phyloP scores from a whole-genome alignment of 177 flowering plant species.

The Vitis hybrid region DNA sequence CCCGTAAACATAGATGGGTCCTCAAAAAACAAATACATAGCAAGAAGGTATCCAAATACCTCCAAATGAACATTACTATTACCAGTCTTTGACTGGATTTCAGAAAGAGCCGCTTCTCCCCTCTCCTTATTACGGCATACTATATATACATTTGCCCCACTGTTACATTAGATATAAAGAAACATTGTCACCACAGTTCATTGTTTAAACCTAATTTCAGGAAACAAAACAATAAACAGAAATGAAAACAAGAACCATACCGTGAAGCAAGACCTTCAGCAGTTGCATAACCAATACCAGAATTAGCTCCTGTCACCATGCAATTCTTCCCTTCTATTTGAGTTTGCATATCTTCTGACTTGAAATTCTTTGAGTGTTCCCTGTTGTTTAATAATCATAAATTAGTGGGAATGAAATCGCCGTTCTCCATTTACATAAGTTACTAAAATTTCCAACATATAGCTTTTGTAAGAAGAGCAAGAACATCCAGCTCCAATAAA shows the following conservation, averaged over 20 bases:
- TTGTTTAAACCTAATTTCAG: neutral
- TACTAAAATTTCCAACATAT: no score
- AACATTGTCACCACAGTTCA: no score
- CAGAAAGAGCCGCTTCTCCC: constrained; percentile 85
- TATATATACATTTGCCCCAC: constrained; percentile 87
- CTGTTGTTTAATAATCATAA: constrained; percentile 25
- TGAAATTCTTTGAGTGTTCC: constrained; percentile 78
- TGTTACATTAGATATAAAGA: constrained; percentile 17
- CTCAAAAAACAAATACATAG: neutral
- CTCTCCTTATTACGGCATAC: constrained; percentile 90
- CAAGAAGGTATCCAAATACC: constrained; percentile 37
- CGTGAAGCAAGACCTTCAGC: constrained; percentile 92
- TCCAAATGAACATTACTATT: constrained; percentile 80
- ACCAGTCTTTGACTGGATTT: constrained; percentile 74
- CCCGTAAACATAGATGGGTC: neutral
- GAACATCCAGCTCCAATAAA: no score
- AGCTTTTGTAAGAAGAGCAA: neutral
- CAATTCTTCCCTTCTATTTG: constrained; percentile 81
- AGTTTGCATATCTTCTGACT: constrained; percentile 66
- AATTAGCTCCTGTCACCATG: constrained; percentile 92
- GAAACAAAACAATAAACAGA: neutral
- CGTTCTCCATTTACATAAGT: neutral
- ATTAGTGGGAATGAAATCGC: neutral
- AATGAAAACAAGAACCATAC: constrained; percentile 27
- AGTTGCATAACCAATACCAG: constrained; percentile 88